Evolutionary conservation across 1,284 basidiomycete genomes (phyloP).

Genomic region (Leccinum angustisporum): DNA sequence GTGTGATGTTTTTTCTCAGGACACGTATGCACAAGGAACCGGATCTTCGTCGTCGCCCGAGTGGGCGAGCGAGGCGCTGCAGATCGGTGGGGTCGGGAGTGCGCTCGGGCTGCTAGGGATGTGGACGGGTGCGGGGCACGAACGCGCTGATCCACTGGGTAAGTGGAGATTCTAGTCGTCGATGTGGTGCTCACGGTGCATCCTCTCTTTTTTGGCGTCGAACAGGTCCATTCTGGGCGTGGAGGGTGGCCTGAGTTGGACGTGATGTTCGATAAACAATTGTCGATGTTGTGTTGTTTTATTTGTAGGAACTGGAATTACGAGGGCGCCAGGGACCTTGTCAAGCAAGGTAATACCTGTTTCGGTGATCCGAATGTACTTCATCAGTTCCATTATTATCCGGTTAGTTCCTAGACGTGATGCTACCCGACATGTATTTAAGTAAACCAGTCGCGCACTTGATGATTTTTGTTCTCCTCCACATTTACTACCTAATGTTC

Average conservation of each 20-base stretch:
- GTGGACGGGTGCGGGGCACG: constrained; percentile 59
- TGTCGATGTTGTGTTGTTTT: too few species aligned
- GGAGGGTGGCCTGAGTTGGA: constrained; percentile 42
- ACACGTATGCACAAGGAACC: constrained; percentile 28
- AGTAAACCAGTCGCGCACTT: too few species aligned
- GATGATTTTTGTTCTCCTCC: too few species aligned
- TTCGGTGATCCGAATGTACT: too few species aligned
- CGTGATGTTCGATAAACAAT: background rate
- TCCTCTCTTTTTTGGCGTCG: background rate
- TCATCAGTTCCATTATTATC: too few species aligned
- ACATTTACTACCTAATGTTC: too few species aligned
- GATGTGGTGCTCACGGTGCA: background rate
- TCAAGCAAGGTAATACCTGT: too few species aligned
- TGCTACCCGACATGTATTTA: too few species aligned
- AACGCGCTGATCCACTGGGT: constrained; percentile 48
- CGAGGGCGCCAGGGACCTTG: too few species aligned
- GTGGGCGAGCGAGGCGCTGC: constrained; percentile 57
- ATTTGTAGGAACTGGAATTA: too few species aligned
- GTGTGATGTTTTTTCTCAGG: constrained; percentile 13
- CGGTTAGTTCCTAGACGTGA: too few species aligned
- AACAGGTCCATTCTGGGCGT: constrained; percentile 49
- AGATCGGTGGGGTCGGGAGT: constrained; percentile 54
- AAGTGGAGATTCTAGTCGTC: constrained; percentile 15
- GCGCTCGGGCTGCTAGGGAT: constrained; percentile 53
- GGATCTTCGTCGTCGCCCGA: constrained; percentile 31